Evolutionary conservation across 2,329 filamentous ascomycete species (phyloP).

Genomic region (Nannizziopsis arthrosporioides): DNA sequence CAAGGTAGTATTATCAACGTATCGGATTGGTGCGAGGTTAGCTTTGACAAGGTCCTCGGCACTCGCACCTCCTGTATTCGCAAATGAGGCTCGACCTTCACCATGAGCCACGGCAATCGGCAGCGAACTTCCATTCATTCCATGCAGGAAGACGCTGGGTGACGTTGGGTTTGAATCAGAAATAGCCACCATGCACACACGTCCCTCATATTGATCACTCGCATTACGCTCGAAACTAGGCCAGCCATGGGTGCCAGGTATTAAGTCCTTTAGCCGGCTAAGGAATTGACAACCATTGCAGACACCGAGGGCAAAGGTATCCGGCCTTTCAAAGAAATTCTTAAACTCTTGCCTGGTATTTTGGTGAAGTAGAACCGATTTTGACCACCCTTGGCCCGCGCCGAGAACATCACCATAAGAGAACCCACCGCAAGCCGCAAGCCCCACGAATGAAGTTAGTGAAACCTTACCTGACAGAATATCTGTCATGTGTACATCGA

Average conservation of each 20-base stretch:
- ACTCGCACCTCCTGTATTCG: conserved; percentile 37
- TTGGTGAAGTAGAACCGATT: conserved; percentile 76
- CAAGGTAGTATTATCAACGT: conserved; percentile 66
- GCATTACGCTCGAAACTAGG: conserved; percentile 76
- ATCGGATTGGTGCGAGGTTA: conserved; percentile 65
- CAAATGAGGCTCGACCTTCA: conserved; percentile 70
- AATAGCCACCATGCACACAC: conserved; percentile 75
- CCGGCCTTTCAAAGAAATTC: conserved; percentile 70
- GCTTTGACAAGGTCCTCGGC: conserved; percentile 46
- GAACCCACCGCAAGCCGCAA: conserved; percentile 94
- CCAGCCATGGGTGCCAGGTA: conserved; percentile 73
- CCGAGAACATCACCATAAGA: conserved; percentile 87
- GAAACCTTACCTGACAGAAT: conserved; percentile 67
- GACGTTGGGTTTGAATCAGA: conserved; percentile 45
- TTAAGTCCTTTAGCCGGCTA: conserved; percentile 66
- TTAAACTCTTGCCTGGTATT: conserved; percentile 66
- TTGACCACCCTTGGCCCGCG: conserved; percentile 93
- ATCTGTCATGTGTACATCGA: conserved; percentile 96
- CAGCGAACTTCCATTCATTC: conserved; percentile 69
- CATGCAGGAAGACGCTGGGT: conserved; percentile 76
- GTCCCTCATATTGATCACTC: conserved; percentile 80
- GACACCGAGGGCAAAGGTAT: conserved; percentile 86
- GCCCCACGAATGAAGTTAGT: conserved; percentile 69
- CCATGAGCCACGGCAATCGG: conserved; percentile 85
- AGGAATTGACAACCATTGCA: conserved; percentile 98